Conservation (phyloP, 1,284 basidiomycete genomes). For the Pyrrhoderma noxium region DNA sequence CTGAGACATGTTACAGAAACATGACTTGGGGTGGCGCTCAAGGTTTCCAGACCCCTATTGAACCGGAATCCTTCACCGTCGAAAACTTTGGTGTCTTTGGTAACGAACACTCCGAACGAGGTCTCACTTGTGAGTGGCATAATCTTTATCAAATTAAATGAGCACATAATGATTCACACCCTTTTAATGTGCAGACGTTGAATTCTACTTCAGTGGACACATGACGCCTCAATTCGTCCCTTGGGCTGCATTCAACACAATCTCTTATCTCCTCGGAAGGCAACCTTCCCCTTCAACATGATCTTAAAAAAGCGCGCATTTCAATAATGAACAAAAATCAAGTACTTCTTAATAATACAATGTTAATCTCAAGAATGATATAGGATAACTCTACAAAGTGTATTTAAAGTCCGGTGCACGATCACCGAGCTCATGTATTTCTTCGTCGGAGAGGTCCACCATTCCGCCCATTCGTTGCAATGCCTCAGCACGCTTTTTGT, state of each 20-base stretch:
- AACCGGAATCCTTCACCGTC: constrained; percentile 30
- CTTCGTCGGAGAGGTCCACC: constrained; percentile 32
- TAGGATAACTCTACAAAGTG: constrained; percentile 35
- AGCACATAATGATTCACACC: not conserved
- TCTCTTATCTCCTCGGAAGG: constrained; percentile 45
- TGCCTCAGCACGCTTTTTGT: constrained; percentile 30
- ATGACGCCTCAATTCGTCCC: constrained; percentile 59
- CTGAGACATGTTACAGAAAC: constrained; percentile 22
- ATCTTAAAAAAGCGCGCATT: constrained; percentile 2
- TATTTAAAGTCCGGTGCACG: constrained; percentile 60
- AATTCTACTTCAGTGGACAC: constrained; percentile 50
- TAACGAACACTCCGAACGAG: constrained; percentile 31
- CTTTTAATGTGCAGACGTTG: constrained; percentile 34
- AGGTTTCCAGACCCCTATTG: constrained; percentile 35
- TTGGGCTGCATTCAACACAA: constrained; percentile 46
- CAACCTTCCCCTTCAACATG: constrained; percentile 39
- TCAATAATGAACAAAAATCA: not conserved
- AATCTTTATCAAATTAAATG: too few species aligned
- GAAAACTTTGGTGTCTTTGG: constrained; percentile 32
- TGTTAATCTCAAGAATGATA: not conserved
- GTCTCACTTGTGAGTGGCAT: constrained; percentile 24
- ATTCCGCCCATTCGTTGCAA: constrained; percentile 26
- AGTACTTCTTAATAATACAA: not conserved
- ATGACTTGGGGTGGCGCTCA: constrained; percentile 36
- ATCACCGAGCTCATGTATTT: constrained; percentile 50